A percentile compares a stretch with the other conserved stretches of the same genome.
These are phyloP conservation scores for Microbotryomycetes sp. DNA, from an alignment of 1,284 basidiomycete species.

Conservation along the genomic window DNA sequence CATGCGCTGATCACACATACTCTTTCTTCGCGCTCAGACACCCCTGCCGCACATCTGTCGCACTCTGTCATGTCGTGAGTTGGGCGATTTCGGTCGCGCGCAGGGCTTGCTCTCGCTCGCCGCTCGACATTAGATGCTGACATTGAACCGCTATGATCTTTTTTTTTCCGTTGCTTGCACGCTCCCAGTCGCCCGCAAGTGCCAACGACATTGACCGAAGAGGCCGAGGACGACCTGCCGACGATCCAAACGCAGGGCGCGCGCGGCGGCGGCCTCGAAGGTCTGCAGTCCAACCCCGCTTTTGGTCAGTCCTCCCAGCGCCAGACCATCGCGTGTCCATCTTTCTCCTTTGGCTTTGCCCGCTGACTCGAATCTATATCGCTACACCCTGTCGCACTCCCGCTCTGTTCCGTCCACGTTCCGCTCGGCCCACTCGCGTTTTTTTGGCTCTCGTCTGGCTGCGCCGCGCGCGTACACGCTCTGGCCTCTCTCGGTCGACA, in stretches of 20 bases:
- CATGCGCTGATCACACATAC: background rate
- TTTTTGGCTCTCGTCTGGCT: too few relatives aligned
- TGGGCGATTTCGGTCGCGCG: background rate
- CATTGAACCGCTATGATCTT: too few relatives aligned
- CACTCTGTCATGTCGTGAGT: slow-evolving; percentile 28
- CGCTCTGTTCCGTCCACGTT: background rate
- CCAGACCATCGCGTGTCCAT: too few relatives aligned
- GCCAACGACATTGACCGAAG: slow-evolving; percentile 37
- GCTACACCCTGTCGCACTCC: too few relatives aligned
- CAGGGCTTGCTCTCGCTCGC: too few relatives aligned
- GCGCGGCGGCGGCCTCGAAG: slow-evolving; percentile 24
- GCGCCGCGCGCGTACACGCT: background rate
- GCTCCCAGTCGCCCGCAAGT: slow-evolving; percentile 36
- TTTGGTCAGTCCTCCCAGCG: slow-evolving; percentile 15
- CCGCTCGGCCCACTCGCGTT: background rate
- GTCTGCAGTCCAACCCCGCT: slow-evolving; percentile 27
- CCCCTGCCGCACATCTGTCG: slow-evolving; percentile 28
- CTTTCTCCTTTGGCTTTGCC: too few relatives aligned
- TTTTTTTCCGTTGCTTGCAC: too few relatives aligned
- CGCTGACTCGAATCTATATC: too few relatives aligned
- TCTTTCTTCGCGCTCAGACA: slow-evolving; percentile 13
- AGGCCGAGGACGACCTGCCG: slow-evolving; percentile 33
- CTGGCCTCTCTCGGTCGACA: background rate
- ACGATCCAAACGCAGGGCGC: slow-evolving; percentile 33
- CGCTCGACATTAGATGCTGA: too few relatives aligned